Evolutionary conservation across 2,329 filamentous ascomycete genomes (phyloP), one percentile per base, ranked within the genome.

Genomic region (Fusarium cicatricum): DNA sequence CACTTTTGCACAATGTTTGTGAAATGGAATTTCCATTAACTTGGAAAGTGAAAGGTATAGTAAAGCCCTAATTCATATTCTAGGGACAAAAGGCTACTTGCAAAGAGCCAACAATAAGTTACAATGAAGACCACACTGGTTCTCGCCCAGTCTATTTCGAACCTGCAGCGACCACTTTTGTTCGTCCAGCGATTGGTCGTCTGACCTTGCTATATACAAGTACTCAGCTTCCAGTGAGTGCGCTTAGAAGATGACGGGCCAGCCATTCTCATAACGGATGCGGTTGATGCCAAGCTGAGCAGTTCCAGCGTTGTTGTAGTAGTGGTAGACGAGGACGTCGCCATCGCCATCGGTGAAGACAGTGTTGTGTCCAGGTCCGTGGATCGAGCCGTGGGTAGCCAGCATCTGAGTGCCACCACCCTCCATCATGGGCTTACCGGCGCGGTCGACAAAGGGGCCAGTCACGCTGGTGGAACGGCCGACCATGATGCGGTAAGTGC

Each of bases 401-500:
- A 72, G 54, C 2, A 72, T 56, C 51, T 72, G 54, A 1, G 70
- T 72, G 10, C 70, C 70, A n/a, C 70, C 70, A 3, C 70, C 70
- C 4, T 45, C 21, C 63, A 60, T 69, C 67, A 72, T 66, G 11
- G 57, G 39, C 55, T 49, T 63, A 1, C 70, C 70, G 26, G 31
- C 52, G 12, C 53, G 45, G 38, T 72, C 70, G 52, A 71, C 63
- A 17, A 60, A 72, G 1, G 70, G 70, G 2, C 70, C 70, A 1
- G 65, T 66, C 5, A 72, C 47, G 41, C 60, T 71, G 32, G 43
- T 67, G 8, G 70, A 72, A 0, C 70, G 70, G 6, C 70, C 70
- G n/a, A 72, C 70, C 70, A 72, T 72, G 42, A 68, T 60, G 11
- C 70, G 67, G 38, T 72, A 72, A 0, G 70, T 72, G 62, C 70